A percentile compares a stretch with the other conserved stretches of the same genome.
phyloP scores from a whole-genome alignment of 495 filamentous ascomycete genomes.

The Penicillium pancosmium region DNA sequence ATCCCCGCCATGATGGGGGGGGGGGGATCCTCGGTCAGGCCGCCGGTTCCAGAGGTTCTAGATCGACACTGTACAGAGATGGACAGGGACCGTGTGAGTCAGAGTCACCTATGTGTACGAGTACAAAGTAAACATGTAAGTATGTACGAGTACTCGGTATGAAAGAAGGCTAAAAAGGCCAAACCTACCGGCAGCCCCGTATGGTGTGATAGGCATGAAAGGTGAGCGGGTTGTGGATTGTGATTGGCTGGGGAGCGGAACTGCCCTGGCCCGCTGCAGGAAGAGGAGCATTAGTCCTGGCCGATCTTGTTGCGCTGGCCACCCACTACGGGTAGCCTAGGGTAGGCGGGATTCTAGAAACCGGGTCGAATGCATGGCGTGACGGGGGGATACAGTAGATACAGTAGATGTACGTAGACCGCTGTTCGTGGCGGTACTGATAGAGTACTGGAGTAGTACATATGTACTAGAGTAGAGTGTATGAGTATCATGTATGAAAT shows the following conservation, averaged over 20 bases:
- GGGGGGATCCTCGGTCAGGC: background rate
- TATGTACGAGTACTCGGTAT: too few species aligned
- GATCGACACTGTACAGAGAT: background rate
- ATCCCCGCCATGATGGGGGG: background rate
- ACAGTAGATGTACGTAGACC: background rate
- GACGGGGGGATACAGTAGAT: slow-evolving; percentile 3
- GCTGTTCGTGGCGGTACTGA: background rate
- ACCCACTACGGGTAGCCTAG: slow-evolving; percentile 4
- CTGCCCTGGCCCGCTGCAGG: background rate
- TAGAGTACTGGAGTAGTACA: background rate
- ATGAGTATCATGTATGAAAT: background rate
- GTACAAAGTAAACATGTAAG: too few species aligned
- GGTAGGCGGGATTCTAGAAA: slow-evolving; percentile 28
- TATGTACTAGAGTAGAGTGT: background rate
- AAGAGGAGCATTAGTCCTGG: background rate
- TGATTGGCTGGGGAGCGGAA: slow-evolving; percentile 20
- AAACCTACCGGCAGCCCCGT: slow-evolving; percentile 5
- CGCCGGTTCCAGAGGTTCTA: background rate
- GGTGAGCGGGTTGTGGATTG: slow-evolving; percentile 2
- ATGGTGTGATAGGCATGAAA: slow-evolving; percentile 24
- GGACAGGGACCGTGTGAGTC: too few species aligned
- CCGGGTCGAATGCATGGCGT: slow-evolving; percentile 24
- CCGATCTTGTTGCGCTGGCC: background rate
- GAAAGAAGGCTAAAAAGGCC: too few species aligned
- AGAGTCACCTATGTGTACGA: too few species aligned